Evolutionary conservation across 768 basidiomycete species (phyloP).

Genomic region (Mycena pura): DNA sequence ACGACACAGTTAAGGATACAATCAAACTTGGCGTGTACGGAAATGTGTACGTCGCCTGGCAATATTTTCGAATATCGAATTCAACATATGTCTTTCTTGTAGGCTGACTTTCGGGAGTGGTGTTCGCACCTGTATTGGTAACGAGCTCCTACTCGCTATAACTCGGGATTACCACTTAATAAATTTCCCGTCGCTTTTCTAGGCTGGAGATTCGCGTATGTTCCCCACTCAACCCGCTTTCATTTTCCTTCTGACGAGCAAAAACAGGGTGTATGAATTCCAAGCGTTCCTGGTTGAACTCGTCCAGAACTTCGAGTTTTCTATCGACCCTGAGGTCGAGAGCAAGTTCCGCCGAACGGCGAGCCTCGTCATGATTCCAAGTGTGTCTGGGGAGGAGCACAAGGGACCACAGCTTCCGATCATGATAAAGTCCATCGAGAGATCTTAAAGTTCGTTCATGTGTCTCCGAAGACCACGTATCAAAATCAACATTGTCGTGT

Average conservation of each 20-base stretch:
- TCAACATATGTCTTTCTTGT: not conserved
- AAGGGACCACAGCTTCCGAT: constrained; percentile 10
- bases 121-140: constrained; percentile 48
- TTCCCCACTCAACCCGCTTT: not conserved
- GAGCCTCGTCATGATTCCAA: constrained; percentile 55
- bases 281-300: constrained; percentile 65
- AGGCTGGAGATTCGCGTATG: constrained; percentile 54
- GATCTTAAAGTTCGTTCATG: too few relatives aligned
- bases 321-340: constrained; percentile 46
- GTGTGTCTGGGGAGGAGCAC: constrained; percentile 45
- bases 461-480: too few relatives aligned
- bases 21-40: constrained; percentile 52
- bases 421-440: not conserved
- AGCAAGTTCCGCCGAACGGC: constrained; percentile 49
- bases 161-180: not conserved
- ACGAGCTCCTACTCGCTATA: not conserved
- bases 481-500: too few relatives aligned
- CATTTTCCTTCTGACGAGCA: not conserved
- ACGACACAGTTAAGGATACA: constrained; percentile 41
- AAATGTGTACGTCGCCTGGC: constrained; percentile 46
- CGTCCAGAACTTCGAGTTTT: constrained; percentile 63
- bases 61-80: not conserved
- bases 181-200: not conserved
- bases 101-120: constrained; percentile 58
- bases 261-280: constrained; percentile 51